Percentiles rank a stretch among this genome's conserved stretches.
These are phyloP conservation scores for Conoideocrella luteorostrata DNA, from an alignment of 2,329 filamentous ascomycete genomes.

Conservation along the genomic window DNA sequence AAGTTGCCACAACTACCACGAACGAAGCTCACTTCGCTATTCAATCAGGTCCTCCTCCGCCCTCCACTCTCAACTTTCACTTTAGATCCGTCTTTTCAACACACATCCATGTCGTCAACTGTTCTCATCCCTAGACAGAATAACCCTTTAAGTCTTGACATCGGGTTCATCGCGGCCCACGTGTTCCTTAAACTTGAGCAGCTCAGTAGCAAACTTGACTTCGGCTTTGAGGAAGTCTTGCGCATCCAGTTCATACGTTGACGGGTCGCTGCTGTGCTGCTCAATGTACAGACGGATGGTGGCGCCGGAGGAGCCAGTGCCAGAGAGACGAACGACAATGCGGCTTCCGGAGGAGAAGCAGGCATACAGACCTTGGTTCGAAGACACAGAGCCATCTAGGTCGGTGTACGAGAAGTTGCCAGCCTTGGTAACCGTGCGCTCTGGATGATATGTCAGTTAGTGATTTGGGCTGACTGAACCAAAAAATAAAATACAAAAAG, in stretches of 20 bases:
- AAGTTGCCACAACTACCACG: no score
- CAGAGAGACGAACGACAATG: slow-evolving; percentile 89
- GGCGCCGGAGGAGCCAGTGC: slow-evolving; percentile 89
- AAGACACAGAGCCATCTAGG: slow-evolving; percentile 91
- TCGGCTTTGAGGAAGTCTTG: slow-evolving; percentile 92
- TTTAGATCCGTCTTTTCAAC: no score
- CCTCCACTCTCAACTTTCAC: no score
- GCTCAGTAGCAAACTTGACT: slow-evolving; percentile 73
- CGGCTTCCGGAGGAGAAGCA: slow-evolving; percentile 92
- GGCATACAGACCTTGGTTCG: slow-evolving; percentile 93
- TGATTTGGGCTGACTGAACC: no score
- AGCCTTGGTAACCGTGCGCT: slow-evolving; percentile 77
- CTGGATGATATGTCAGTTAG: slow-evolving; percentile 25
- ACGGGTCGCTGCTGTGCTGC: slow-evolving; percentile 80
- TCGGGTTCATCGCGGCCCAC: slow-evolving; percentile 89
- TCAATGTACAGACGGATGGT: slow-evolving; percentile 97
- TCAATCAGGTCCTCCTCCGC: no score
- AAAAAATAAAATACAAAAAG: background rate
- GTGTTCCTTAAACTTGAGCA: slow-evolving; percentile 91
- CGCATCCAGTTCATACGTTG: slow-evolving; percentile 72
- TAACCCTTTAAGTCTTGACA: slow-evolving; percentile 71
- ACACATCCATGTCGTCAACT: background rate
- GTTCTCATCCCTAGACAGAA: background rate
- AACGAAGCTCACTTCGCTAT: no score
- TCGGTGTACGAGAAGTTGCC: slow-evolving; percentile 98